Conservation (phyloP, 768 basidiomycete species). For the Calvatia gigantea region DNA sequence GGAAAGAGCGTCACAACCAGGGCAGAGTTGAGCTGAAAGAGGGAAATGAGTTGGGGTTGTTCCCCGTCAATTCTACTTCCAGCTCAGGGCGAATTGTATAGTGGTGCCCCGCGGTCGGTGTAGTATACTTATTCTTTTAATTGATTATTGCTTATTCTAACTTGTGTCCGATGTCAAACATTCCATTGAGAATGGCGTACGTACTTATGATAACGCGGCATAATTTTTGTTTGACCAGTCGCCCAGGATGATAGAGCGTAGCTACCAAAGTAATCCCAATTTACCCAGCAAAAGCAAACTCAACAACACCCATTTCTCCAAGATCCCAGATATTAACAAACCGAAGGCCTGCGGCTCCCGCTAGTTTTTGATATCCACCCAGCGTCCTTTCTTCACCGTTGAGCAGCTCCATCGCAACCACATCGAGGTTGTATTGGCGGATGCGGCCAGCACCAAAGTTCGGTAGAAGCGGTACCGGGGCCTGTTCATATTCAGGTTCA, state of each 20-base stretch:
- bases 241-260: too few species aligned
- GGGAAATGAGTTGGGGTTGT: conserved; percentile 6
- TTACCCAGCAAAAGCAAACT: too few species aligned
- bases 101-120: background rate
- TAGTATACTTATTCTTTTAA: background rate
- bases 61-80: background rate
- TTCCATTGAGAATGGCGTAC: too few species aligned
- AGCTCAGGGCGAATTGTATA: background rate
- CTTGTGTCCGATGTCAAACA: too few species aligned
- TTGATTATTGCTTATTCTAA: too few species aligned
- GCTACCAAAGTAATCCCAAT: too few species aligned
- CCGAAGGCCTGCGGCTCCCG: conserved; percentile 24
- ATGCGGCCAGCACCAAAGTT: conserved; percentile 42
- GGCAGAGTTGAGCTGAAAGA: background rate
- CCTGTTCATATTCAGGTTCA: conserved; percentile 16
- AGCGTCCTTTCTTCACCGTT: conserved; percentile 41
- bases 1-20: background rate
- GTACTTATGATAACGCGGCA: too few species aligned
- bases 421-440: conserved; percentile 38
- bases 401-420: conserved; percentile 39
- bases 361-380: conserved; percentile 33
- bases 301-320: conserved; percentile 25
- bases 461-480: conserved; percentile 42
- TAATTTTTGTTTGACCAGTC: too few species aligned
- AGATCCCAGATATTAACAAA: conserved; percentile 29